Conservation (phyloP, 495 filamentous ascomycete genomes). For the Neurospora sp. region DNA sequence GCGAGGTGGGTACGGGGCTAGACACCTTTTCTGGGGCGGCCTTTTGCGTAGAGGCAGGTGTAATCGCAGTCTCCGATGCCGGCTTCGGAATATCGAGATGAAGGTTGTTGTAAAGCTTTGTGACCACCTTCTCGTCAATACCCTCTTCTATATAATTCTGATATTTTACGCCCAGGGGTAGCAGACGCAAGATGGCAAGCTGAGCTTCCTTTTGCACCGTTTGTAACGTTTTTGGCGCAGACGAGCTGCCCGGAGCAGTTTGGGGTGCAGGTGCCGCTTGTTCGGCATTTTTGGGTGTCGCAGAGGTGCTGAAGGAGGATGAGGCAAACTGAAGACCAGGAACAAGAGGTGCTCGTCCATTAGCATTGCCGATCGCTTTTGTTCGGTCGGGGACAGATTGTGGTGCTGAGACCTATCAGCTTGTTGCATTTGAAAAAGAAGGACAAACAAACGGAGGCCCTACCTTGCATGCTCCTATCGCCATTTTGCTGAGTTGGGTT, state of each 20-base stretch:
- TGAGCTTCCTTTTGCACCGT: constrained; percentile 59
- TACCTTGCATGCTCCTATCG: background rate
- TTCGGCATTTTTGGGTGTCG: background rate
- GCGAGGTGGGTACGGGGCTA: background rate
- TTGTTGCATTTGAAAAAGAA: background rate
- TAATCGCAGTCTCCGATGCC: background rate
- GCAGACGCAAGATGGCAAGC: constrained; percentile 54
- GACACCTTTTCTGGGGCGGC: background rate
- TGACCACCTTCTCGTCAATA: constrained; percentile 51
- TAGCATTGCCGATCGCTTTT: background rate
- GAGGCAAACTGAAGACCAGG: background rate
- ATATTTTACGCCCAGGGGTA: constrained; percentile 55
- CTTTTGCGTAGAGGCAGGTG: background rate
- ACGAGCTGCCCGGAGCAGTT: background rate
- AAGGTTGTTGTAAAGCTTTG: constrained; percentile 53
- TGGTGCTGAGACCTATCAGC: background rate
- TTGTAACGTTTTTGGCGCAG: constrained; percentile 18
- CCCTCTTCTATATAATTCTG: constrained; percentile 62
- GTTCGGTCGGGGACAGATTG: background rate
- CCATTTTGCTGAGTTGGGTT: constrained; percentile 6
- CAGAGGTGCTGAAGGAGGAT: background rate
- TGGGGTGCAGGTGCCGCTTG: background rate
- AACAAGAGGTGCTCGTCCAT: background rate
- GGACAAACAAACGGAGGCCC: background rate
- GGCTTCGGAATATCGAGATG: constrained; percentile 41